Evolutionary conservation across 306 rosid genomes (phyloP).

Genomic region (Acacia melanoxylon): DNA sequence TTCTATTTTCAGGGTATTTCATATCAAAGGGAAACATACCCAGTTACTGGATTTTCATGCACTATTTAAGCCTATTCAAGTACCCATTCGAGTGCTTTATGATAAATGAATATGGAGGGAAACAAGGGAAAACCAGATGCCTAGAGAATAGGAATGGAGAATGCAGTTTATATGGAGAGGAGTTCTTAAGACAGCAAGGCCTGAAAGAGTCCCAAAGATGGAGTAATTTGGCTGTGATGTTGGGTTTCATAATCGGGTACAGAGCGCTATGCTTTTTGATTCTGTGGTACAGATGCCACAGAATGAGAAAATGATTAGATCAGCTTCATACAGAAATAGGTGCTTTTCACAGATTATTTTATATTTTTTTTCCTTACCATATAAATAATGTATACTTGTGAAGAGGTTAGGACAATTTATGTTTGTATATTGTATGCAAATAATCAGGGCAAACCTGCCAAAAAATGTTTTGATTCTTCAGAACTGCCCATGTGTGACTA

Average conservation of each 20-base stretch:
- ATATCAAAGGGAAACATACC: slow-evolving; percentile 84
- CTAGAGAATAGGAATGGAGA: slow-evolving; percentile 47
- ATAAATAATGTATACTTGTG: slow-evolving; percentile 1
- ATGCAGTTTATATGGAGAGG: slow-evolving; percentile 64
- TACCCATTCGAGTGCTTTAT: slow-evolving; percentile 95
- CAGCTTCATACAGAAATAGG: slow-evolving; percentile 19
- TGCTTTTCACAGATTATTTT: background rate
- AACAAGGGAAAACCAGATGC: slow-evolving; percentile 66
- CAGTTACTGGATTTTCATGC: slow-evolving; percentile 89
- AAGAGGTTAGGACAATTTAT: slow-evolving; percentile 1
- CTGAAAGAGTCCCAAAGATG: slow-evolving; percentile 74
- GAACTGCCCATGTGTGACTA: background rate
- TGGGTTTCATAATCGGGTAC: slow-evolving; percentile 80
- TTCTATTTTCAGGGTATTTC: slow-evolving; percentile 93
- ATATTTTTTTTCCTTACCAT: background rate
- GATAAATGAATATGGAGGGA: slow-evolving; percentile 93
- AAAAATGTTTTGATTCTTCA: slow-evolving; percentile 28
- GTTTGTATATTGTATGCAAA: slow-evolving; percentile 19
- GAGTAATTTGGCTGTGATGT: slow-evolving; percentile 82
- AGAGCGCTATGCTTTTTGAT: slow-evolving; percentile 73
- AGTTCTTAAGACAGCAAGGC: slow-evolving; percentile 71
- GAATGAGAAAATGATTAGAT: slow-evolving; percentile 51
- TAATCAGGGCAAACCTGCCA: slow-evolving; percentile 10
- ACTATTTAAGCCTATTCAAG: slow-evolving; percentile 84
- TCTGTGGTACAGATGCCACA: slow-evolving; percentile 80